Evolutionary conservation across 768 basidiomycete species (phyloP).

Genomic region (Erythrobasidium yunnanense): DNA sequence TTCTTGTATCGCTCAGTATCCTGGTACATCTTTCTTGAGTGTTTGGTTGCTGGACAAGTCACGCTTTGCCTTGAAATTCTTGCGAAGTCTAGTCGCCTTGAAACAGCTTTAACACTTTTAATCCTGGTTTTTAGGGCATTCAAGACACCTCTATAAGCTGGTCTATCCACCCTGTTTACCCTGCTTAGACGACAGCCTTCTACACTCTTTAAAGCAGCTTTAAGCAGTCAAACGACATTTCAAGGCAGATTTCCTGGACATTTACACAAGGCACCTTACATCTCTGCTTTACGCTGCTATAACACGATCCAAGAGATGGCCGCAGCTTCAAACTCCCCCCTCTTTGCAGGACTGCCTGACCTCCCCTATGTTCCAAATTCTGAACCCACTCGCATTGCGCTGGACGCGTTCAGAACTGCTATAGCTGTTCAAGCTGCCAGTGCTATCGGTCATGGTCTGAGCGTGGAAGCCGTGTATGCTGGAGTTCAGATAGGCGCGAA

Average conservation of each 20-base stretch:
- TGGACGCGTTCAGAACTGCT: conserved; percentile 71
- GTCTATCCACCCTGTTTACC: no score
- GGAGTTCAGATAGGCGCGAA: conserved; percentile 87
- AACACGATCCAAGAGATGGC: neutral
- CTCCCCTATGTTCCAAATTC: conserved; percentile 45
- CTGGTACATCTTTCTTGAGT: neutral
- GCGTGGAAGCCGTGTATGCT: conserved; percentile 66
- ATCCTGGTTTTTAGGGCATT: no score
- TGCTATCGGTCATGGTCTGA: conserved; percentile 44
- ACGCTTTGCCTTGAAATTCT: no score
- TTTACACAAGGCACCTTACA: no score
- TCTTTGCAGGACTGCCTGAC: conserved; percentile 10
- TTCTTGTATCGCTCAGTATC: conserved; percentile 1
- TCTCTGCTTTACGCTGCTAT: neutral
- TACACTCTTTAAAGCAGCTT: no score
- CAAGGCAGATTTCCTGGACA: no score
- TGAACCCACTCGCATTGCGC: conserved; percentile 56
- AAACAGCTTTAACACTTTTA: no score
- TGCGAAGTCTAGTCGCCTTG: no score
- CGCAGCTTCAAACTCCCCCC: conserved; percentile 13
- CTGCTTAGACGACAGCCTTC: no score
- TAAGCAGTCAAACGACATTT: no score
- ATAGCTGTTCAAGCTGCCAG: conserved; percentile 61
- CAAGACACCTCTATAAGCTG: no score
- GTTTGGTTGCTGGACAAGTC: neutral